A percentile compares a stretch with the other conserved stretches of the same genome.
These are phyloP conservation scores for Vigna trinervia DNA, from an alignment of 306 rosid species.

Conservation along the genomic window DNA sequence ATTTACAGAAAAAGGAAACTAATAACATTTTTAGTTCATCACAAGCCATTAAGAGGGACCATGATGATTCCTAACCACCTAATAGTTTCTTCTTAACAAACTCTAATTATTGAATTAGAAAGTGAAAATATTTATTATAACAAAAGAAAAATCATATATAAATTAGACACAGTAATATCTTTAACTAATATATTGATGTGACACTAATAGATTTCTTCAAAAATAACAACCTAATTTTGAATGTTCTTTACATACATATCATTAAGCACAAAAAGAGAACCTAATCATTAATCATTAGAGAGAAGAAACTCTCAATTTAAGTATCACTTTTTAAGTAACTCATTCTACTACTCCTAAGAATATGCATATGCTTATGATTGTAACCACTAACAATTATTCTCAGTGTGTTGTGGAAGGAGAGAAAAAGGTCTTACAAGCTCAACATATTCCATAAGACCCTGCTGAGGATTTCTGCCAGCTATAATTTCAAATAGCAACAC, in stretches of 20 bases:
- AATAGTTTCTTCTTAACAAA: too few species aligned
- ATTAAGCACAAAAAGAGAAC: too few species aligned
- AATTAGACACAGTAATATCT: background rate
- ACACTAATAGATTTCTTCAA: background rate
- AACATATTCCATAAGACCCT: conserved; percentile 84
- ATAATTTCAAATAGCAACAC: conserved; percentile 83
- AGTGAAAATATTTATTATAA: background rate
- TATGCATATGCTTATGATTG: too few species aligned
- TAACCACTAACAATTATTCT: background rate
- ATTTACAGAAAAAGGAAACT: too few species aligned
- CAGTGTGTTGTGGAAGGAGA: conserved; percentile 10
- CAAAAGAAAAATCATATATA: background rate
- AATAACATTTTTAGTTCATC: too few species aligned
- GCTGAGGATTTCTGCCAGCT: conserved; percentile 87
- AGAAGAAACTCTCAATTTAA: too few species aligned
- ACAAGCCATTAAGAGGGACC: too few species aligned
- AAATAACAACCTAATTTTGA: background rate
- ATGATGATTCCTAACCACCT: too few species aligned
- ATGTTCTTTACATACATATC: background rate
- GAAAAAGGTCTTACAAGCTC: conserved; percentile 70
- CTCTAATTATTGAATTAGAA: background rate
- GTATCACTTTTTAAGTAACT: too few species aligned
- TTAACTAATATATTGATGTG: background rate
- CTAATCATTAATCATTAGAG: too few species aligned
- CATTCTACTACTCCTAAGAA: too few species aligned